Evolutionary conservation across 2,329 filamentous ascomycete species (phyloP).

Genomic region (Phyllosticta ampelicida): DNA sequence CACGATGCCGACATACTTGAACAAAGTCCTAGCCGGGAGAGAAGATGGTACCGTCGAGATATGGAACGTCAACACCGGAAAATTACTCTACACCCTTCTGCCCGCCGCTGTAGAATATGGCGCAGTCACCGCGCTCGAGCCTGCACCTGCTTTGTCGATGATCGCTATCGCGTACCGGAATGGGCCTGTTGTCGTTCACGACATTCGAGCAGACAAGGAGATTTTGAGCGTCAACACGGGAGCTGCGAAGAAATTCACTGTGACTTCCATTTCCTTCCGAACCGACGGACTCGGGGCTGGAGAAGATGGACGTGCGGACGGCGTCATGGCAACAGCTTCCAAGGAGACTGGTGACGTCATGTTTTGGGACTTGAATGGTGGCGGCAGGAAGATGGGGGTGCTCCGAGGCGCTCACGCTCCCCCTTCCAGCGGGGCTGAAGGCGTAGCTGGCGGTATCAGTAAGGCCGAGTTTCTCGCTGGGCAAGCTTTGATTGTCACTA

Average conservation of each 20-base stretch:
- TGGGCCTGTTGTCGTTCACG: conserved; percentile 68
- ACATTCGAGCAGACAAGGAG: conserved; percentile 67
- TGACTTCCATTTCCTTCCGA: conserved; percentile 81
- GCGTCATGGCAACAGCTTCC: conserved; percentile 89
- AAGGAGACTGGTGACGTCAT: conserved; percentile 74
- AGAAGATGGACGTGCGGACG: conserved; percentile 68
- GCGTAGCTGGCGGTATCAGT: conserved; percentile 64
- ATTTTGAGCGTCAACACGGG: conserved; percentile 60
- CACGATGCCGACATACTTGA: conserved; percentile 88
- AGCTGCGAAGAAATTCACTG: conserved; percentile 47
- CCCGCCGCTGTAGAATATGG: conserved; percentile 64
- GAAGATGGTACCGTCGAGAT: conserved; percentile 87
- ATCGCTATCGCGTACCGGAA: conserved; percentile 79
- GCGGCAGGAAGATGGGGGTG: conserved; percentile 75
- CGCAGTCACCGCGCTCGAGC: conserved; percentile 75
- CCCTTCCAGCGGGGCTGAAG: conserved; percentile 44
- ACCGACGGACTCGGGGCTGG: conserved; percentile 83
- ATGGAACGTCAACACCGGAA: conserved; percentile 90
- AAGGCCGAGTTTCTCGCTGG: conserved; percentile 82
- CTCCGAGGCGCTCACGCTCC: conserved; percentile 81
- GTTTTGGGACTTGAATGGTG: conserved; percentile 90
- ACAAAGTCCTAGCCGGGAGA: conserved; percentile 87
- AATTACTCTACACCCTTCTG: conserved; percentile 80
- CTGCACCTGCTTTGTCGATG: conserved; percentile 72
- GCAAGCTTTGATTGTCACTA: conserved; percentile 82